Evolutionary conservation across 2,329 filamentous ascomycete species (phyloP).

Genomic region (Fusarium coicis): DNA sequence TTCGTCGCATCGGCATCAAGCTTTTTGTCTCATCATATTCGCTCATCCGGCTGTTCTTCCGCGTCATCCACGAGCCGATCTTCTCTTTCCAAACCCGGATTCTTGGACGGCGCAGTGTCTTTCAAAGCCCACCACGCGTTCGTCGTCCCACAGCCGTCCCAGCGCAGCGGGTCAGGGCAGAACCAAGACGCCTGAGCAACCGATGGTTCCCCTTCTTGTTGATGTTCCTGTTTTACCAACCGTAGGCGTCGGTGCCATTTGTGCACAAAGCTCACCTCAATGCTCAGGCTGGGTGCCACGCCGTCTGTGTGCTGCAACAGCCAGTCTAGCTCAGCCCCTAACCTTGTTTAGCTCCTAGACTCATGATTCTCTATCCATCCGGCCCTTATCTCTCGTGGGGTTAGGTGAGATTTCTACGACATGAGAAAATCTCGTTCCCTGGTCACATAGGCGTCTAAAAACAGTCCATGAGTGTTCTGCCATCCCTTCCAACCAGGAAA

Average conservation of each 20-base stretch:
- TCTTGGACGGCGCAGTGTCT: constrained; percentile 17
- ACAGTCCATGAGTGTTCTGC: constrained; percentile 22
- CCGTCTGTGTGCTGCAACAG: constrained; percentile 40
- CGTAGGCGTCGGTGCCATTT: constrained; percentile 1
- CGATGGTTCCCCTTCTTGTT: constrained; percentile 12
- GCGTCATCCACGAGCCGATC: constrained; percentile 24
- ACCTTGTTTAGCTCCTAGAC: constrained; percentile 20
- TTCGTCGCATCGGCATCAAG: constrained; percentile 37
- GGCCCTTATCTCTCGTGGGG: constrained; percentile 38
- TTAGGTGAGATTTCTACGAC: constrained; percentile 10
- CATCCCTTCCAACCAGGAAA: background rate
- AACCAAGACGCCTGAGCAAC: constrained; percentile 14
- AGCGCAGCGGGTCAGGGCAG: constrained; percentile 36
- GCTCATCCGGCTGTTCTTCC: constrained; percentile 24
- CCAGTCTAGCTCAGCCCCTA: constrained; percentile 19
- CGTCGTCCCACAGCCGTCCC: constrained; percentile 29
- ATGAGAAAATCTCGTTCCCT: constrained; percentile 6
- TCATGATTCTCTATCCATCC: constrained; percentile 37
- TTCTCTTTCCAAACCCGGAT: constrained; percentile 1
- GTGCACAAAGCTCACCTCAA: constrained; percentile 26
- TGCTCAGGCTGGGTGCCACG: constrained; percentile 36
- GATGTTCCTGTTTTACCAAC: constrained; percentile 10
- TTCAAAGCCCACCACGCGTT: constrained; percentile 24
- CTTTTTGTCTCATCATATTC: constrained; percentile 33
- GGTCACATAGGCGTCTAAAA: constrained; percentile 7